Base-by-base conservation (phyloP, 179 eudicot species). In the Patellifolia procumbens region DNA sequence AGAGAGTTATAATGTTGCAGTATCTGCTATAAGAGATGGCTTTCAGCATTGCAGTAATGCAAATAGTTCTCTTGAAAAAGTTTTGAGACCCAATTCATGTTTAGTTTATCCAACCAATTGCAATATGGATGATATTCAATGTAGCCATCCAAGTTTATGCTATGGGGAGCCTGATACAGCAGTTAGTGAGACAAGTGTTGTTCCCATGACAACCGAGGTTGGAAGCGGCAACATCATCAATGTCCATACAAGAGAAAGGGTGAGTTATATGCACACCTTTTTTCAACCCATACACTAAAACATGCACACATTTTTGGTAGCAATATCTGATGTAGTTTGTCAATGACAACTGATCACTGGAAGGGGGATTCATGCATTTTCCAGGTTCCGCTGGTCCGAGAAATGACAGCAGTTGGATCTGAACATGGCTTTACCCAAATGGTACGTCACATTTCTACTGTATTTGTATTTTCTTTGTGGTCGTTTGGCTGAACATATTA, bases 1-100 rank as follows among this genome's bases (percentile, higher is more conserved):
- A n/a, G 90, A 85, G 72, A 88, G 88, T 71, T 88, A 85, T 79
- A 80, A 45, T 60, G 77, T 82, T 69, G 92, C 91, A 22, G 60
- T 84, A 42, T 85, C 82, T 78, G 86, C 91, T 37, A 82, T 87
- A 49, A 86, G 78, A 84, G 83, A 85, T 76, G 89, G 90, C 70
- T 72, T 89, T 51, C 81, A 76, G 71, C 89, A 81, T 69, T 89
- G 90, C 70, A 70, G 45, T 63, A 32, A 67, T 67, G 79, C 73
- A 24, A 87, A 85, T 62, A 80, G 73, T 52, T 77, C 82, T 61
- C 58, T 73, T 34, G 82, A 82, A 31, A 79, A 68, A 58, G 86
- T 84, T 77, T 69, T 81, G 77, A 84, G 87, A 49, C 59, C 82
- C 26, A 62, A 66, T 35, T 51, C 78, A 56, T 46, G 78, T 24